Percentiles rank a stretch among this genome's conserved stretches.
Conservation (phyloP, 345 rosid species). For the Lepidium sativum region DNA sequence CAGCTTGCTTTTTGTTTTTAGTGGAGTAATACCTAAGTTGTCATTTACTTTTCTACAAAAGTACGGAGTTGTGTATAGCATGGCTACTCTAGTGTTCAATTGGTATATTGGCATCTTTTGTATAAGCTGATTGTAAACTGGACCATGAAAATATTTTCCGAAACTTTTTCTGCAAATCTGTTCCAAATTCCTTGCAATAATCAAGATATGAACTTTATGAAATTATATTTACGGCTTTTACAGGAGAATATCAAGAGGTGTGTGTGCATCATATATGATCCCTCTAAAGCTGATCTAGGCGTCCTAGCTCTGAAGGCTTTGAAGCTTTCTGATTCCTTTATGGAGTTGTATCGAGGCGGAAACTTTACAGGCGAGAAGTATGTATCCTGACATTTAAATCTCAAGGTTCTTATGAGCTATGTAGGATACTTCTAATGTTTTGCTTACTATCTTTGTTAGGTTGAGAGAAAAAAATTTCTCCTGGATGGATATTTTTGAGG, state of each 20-base stretch:
- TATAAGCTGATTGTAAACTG: background rate
- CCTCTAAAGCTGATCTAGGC: slow-evolving; percentile 84
- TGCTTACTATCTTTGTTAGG: slow-evolving; percentile 31
- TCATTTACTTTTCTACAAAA: background rate
- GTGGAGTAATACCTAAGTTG: background rate
- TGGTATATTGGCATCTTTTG: background rate
- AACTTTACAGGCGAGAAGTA: slow-evolving; percentile 97
- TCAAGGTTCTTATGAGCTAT: background rate
- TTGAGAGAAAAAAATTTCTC: slow-evolving; percentile 98
- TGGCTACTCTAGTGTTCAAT: background rate
- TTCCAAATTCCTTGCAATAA: background rate
- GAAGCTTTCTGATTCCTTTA: slow-evolving; percentile 96
- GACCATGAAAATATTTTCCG: background rate
- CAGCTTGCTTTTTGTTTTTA: background rate
- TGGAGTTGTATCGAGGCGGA: slow-evolving; percentile 76
- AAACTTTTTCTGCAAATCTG: background rate
- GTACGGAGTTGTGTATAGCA: background rate
- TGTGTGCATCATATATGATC: slow-evolving; percentile 96
- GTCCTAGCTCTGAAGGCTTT: slow-evolving; percentile 92
- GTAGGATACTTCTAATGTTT: background rate
- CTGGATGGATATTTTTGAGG: slow-evolving; percentile 99
- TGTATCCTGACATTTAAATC: slow-evolving; percentile 7
- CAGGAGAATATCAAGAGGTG: slow-evolving; percentile 96
- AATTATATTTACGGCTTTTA: background rate
- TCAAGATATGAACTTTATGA: background rate